These are phyloP conservation scores for Paramecium sexaurelia DNA, from an alignment of 73 alveolate species.

Conservation along the genomic window DNA sequence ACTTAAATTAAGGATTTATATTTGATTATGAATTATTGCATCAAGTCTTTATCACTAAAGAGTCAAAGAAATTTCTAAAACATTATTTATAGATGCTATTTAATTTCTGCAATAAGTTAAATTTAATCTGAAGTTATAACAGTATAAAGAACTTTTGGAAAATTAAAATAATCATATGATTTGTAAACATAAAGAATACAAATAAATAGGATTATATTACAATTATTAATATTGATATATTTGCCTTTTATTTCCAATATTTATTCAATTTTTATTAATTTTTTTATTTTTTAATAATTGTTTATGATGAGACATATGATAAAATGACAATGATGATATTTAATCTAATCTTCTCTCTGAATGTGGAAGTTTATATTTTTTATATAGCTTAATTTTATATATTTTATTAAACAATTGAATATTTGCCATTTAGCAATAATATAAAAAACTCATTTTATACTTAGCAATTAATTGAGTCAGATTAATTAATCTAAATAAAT, in stretches of 20 bases:
- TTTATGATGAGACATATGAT: background rate
- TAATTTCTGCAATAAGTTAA: background rate
- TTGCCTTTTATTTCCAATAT: background rate
- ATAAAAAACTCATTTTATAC: background rate
- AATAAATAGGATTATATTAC: background rate
- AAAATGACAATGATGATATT: background rate
- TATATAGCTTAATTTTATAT: background rate
- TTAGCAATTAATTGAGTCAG: background rate
- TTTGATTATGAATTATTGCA: background rate
- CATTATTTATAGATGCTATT: background rate
- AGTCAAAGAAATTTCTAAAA: background rate
- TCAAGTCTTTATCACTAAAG: background rate
- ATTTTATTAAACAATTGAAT: background rate
- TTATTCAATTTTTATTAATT: background rate
- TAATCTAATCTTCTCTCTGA: conserved; percentile 35
- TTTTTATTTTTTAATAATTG: background rate
- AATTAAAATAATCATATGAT: no score
- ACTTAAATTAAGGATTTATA: background rate
- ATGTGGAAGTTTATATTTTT: background rate
- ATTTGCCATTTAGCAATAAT: background rate
- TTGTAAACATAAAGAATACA: background rate
- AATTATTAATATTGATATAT: background rate
- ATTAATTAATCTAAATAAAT: background rate
- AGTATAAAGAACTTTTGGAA: no score
- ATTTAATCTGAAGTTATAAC: no score